Base-by-base conservation (phyloP, 768 basidiomycete species). In the Lentinula aciculospora region DNA sequence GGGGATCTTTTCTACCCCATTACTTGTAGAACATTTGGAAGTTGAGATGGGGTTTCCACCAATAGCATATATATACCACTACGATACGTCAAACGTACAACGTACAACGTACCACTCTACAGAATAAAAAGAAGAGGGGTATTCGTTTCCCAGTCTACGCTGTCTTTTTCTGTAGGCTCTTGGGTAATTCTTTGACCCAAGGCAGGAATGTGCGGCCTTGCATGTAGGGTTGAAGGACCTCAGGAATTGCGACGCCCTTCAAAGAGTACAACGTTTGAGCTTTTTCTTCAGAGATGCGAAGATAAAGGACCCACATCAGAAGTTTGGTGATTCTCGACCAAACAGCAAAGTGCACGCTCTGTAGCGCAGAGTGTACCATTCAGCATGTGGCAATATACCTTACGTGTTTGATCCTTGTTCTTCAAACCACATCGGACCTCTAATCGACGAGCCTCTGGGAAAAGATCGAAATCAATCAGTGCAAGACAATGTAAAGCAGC, bases 301-400 rank as follows among this genome's bases (percentile, higher is more conserved):
- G 27, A 19, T 34, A 34, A 49, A 8, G 15, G 53, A 77, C 86
- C 57, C 65, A 96, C 95, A 50, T 97, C 94, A 0, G 89, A 80
- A 0, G 94, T 98, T 74, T 99, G 97, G 69, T 96, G 94, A 72
- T 98, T 98, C 75, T 99, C 97, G n/a, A 94, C 95, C 57, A 99
- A 66, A 72, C 97, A 98, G 73, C 96, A 98, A 19, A 98, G 76
- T 1, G 97, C 92, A 37, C 97, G 91, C 73, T 96, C 92, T 1
- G 97, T 98, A 1, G 97, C 97, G 65, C 94, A 97, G 45, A 99
- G 81, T 3, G 97, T 99, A 34, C 94, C 96, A 71, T 99, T 99
- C 67, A 99, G 75, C 97, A 99, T 99, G 77, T 99, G 97, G 4
- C 97, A 95, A 72, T 98, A 98, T 4, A 94, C 75, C 68, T 98